A percentile compares a stretch with the other conserved stretches of the same genome.
Conservation (phyloP, 2,329 filamentous ascomycete genomes). For the Drechslera avenae region DNA sequence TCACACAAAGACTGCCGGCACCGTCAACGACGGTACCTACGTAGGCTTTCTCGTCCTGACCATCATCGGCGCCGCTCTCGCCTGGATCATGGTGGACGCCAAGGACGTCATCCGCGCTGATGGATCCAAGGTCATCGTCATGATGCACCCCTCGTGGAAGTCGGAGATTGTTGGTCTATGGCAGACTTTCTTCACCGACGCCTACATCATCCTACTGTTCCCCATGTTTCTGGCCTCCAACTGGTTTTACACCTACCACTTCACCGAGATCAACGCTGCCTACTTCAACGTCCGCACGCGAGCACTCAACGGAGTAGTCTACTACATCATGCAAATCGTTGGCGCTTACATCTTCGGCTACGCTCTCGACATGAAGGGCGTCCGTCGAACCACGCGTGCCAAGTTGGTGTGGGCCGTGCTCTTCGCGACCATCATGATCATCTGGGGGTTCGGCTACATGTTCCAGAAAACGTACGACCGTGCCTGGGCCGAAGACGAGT, state of each 20-base stretch:
- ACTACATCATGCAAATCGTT: constrained; percentile 79
- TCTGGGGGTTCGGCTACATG: constrained; percentile 84
- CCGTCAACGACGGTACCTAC: constrained; percentile 79
- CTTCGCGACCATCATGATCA: constrained; percentile 71
- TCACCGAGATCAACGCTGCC: constrained; percentile 72
- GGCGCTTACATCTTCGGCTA: constrained; percentile 76
- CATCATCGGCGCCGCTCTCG: constrained; percentile 70
- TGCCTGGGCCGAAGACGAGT: constrained; percentile 33
- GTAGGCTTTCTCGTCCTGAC: constrained; percentile 87
- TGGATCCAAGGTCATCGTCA: constrained; percentile 78
- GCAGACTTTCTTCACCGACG: constrained; percentile 72
- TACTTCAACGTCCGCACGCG: constrained; percentile 76
- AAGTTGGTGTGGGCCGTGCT: constrained; percentile 66
- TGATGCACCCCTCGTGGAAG: constrained; percentile 88
- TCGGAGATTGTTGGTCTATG: constrained; percentile 77
- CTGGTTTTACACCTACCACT: constrained; percentile 81
- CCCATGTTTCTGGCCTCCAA: constrained; percentile 83
- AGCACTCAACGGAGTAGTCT: constrained; percentile 78
- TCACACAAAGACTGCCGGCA: constrained; percentile 56
- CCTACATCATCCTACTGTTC: constrained; percentile 76
- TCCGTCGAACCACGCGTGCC: constrained; percentile 71
- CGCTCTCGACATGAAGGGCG: constrained; percentile 62
- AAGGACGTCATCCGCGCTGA: constrained; percentile 75
- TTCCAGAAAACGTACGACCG: constrained; percentile 69
- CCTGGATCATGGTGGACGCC: constrained; percentile 73